A percentile compares a stretch with the other conserved stretches of the same genome.
Evolutionary conservation across 2,329 filamentous ascomycete species (phyloP).

Genomic region (Tolypocladium endophyticum): DNA sequence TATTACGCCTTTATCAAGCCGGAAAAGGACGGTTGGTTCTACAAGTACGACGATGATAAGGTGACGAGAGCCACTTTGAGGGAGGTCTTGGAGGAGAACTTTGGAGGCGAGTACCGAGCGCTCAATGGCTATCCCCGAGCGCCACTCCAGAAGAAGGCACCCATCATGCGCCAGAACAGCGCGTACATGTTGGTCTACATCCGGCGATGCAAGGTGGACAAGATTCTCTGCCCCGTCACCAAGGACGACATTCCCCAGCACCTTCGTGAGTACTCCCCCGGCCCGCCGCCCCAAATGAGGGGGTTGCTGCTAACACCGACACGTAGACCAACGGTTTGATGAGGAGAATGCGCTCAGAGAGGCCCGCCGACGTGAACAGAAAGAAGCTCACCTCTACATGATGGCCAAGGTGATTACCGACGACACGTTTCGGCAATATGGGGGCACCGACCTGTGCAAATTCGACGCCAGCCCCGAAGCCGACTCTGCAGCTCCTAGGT

Average conservation of each 20-base stretch:
- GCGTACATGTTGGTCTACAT: constrained; percentile 99
- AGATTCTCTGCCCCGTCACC: constrained; percentile 67
- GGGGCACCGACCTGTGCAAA: constrained; percentile 72
- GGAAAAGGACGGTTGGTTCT: constrained; percentile 85
- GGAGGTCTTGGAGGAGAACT: constrained; percentile 94
- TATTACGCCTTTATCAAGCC: constrained; percentile 98
- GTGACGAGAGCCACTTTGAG: constrained; percentile 88
- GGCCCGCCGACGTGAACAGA: constrained; percentile 73
- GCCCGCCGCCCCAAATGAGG: not conserved
- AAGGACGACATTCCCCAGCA: constrained; percentile 72
- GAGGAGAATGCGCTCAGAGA: constrained; percentile 73
- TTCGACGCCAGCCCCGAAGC: constrained; percentile 54
- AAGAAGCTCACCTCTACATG: constrained; percentile 91
- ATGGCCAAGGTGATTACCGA: constrained; percentile 73
- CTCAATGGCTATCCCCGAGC: constrained; percentile 36
- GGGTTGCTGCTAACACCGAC: constrained; percentile 7
- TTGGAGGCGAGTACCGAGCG: constrained; percentile 70
- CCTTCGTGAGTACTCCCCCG: constrained; percentile 46
- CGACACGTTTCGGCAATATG: constrained; percentile 68
- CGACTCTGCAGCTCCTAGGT: constrained; percentile 59
- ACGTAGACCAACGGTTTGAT: constrained; percentile 57
- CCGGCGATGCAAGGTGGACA: constrained; percentile 72
- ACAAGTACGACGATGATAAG: constrained; percentile 93
- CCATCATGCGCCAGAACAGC: constrained; percentile 60
- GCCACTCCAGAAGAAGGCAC: constrained; percentile 42